phyloP scores from a whole-genome alignment of 176 grass and related monocot genomes.

The Puya raimondii region DNA sequence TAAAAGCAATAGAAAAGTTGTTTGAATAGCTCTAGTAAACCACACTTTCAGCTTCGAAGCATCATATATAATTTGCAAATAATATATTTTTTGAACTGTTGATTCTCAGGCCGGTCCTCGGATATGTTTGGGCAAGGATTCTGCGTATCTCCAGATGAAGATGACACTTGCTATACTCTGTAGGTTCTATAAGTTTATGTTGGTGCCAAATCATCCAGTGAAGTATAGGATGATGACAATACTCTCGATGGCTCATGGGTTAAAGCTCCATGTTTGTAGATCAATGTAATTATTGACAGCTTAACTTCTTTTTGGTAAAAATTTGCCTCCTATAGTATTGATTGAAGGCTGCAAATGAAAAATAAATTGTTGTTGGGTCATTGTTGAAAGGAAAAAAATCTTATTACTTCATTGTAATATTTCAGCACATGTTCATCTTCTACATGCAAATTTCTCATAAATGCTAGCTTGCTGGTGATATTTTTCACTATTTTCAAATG shows the following conservation, averaged over 20 bases:
- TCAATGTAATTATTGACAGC: slow-evolving; percentile 17
- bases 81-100: background rate
- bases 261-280: slow-evolving; percentile 56
- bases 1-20: no score
- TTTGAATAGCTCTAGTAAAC: background rate
- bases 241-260: slow-evolving; percentile 87
- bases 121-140: slow-evolving; percentile 95
- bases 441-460: no score
- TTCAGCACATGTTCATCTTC: background rate
- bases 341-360: background rate
- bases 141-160: slow-evolving; percentile 96
- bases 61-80: slow-evolving; percentile 5
- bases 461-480: no score
- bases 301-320: slow-evolving; percentile 6
- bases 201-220: slow-evolving; percentile 57
- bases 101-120: slow-evolving; percentile 53
- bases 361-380: background rate
- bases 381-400: background rate
- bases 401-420: slow-evolving; percentile 1
- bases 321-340: background rate
- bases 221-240: slow-evolving; percentile 93
- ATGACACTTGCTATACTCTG: slow-evolving; percentile 78
- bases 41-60: background rate
- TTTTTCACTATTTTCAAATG: no score
- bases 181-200: slow-evolving; percentile 69